Evolutionary conservation across 1,284 basidiomycete species (phyloP).

Genomic region (Vanrija sp.): DNA sequence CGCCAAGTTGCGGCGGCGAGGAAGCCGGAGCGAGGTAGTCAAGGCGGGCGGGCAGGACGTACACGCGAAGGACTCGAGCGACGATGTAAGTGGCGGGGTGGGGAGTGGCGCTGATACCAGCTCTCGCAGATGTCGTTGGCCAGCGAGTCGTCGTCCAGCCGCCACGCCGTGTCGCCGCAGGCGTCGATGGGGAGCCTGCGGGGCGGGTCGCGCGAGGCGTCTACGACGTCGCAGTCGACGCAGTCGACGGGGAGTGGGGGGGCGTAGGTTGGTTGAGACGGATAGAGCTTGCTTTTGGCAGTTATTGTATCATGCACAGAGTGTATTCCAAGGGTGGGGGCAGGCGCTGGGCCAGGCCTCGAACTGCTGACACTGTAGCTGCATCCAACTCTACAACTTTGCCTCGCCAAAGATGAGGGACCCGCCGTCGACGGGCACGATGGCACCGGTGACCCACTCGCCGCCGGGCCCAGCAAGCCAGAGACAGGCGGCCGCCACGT

Average conservation of each 20-base stretch:
- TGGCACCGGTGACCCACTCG: slow-evolving; percentile 62
- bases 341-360: too few relatives aligned
- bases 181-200: too few relatives aligned
- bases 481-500: slow-evolving; percentile 61
- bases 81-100: neutral
- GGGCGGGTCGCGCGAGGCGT: too few relatives aligned
- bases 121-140: too few relatives aligned
- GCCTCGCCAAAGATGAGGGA: slow-evolving; percentile 41
- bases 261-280: neutral
- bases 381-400: slow-evolving; percentile 26
- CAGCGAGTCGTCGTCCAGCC: too few relatives aligned
- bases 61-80: neutral
- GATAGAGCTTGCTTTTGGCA: slow-evolving; percentile 10
- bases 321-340: too few relatives aligned
- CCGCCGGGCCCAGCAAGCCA: slow-evolving; percentile 62
- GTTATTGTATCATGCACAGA: slow-evolving; percentile 2
- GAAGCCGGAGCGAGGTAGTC: slow-evolving; percentile 8
- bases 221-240: too few relatives aligned
- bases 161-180: too few relatives aligned
- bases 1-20: slow-evolving; percentile 7
- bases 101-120: neutral
- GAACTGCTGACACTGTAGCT: too few relatives aligned
- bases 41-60: slow-evolving; percentile 1
- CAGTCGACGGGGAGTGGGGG: too few relatives aligned
- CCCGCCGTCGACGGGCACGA: slow-evolving; percentile 61